Evolutionary conservation across 768 basidiomycete species (phyloP).

Genomic region (Auriculariales sp.): DNA sequence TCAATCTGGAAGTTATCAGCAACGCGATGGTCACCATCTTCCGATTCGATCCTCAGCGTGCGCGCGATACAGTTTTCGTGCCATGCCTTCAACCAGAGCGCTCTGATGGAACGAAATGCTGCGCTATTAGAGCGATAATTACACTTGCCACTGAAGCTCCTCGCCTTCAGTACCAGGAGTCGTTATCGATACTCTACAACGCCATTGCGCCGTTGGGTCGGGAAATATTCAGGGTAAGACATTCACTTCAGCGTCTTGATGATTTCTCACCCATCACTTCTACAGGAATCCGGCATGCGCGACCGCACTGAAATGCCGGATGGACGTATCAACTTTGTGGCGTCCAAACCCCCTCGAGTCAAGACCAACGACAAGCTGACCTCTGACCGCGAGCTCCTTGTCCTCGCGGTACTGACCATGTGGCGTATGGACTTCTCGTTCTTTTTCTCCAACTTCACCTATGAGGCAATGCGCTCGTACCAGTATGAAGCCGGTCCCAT

Average conservation of each 20-base stretch:
- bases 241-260: not conserved
- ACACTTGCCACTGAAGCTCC: constrained; percentile 54
- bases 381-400: constrained; percentile 39
- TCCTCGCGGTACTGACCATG: constrained; percentile 50
- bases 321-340: no score
- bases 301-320: no score
- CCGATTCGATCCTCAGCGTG: constrained; percentile 51
- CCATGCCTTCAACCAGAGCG: constrained; percentile 62
- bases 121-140: constrained; percentile 58
- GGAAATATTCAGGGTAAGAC: not conserved
- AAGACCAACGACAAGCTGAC: not conserved
- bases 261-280: no score
- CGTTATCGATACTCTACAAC: not conserved
- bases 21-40: constrained; percentile 62
- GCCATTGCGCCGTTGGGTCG: not conserved
- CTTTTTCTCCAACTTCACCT: constrained; percentile 28
- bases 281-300: no score
- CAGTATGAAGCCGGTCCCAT: not conserved
- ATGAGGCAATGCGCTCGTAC: constrained; percentile 12
- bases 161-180: not conserved
- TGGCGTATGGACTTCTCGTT: constrained; percentile 50
- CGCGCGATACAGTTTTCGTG: constrained; percentile 43
- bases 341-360: no score
- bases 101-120: constrained; percentile 68
- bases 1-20: constrained; percentile 61